Evolutionary conservation across 305 asterid genomes (phyloP).

Genomic region (Galium porrigens): DNA sequence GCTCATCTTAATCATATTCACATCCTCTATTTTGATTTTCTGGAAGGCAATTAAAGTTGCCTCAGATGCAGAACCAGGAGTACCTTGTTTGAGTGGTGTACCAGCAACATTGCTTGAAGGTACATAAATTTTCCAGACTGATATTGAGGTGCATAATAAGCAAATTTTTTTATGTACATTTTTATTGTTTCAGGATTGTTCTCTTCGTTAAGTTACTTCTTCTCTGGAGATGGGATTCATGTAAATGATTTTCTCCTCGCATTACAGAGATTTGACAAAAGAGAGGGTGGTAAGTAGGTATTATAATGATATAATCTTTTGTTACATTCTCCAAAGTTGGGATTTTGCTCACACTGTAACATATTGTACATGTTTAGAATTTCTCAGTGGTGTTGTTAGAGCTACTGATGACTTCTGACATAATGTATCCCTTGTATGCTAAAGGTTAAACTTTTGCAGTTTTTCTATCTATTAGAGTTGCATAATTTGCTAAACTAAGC

Average conservation of each 20-base stretch:
- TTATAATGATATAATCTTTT: constrained; percentile 3
- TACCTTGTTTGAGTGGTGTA: constrained; percentile 59
- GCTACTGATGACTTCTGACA: not conserved
- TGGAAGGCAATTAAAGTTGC: constrained; percentile 64
- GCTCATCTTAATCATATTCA: constrained; percentile 11
- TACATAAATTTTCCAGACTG: constrained; percentile 14
- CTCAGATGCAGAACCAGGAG: constrained; percentile 54
- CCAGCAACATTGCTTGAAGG: constrained; percentile 63
- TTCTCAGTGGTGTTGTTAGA: not conserved
- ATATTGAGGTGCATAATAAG: constrained; percentile 11
- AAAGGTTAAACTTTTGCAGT: not conserved
- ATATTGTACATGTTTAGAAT: not conserved
- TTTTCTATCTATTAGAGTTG: not conserved
- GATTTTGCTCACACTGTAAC: not conserved
- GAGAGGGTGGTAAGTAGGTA: constrained; percentile 43
- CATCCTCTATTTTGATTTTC: constrained; percentile 16
- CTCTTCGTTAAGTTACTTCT: constrained; percentile 68
- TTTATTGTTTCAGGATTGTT: constrained; percentile 51
- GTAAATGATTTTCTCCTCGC: constrained; percentile 55
- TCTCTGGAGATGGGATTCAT: constrained; percentile 58
- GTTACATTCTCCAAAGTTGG: constrained; percentile 10
- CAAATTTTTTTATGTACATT: constrained; percentile 14
- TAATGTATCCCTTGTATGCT: not conserved
- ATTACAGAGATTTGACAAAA: constrained; percentile 43
- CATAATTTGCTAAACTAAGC: not conserved